Base-by-base conservation (phyloP, 768 basidiomycete species). In the Hirschioporus abietinus region DNA sequence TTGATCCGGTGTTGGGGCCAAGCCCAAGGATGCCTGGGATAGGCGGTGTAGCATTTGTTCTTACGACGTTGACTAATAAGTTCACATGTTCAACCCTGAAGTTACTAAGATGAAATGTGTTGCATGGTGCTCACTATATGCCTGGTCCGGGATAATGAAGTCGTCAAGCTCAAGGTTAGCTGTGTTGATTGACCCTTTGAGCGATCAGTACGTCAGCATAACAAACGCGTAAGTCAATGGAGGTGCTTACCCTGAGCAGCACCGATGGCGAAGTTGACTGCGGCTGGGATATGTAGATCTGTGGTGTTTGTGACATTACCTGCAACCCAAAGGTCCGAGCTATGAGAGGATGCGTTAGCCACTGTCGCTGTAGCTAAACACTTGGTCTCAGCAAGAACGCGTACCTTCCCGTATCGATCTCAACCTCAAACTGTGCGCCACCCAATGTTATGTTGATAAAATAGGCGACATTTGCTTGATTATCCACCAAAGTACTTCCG, bases 321-420 rank as follows among this genome's bases (percentile, higher is more conserved):
- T 34, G 69, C 64, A 18, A 75, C 68, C 71, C 71, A 74, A 20
- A 74, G 65, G 67, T 74, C 73, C n/a, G 72, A 64, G 58, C 67
- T 67, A 10, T 61, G 17, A 15, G 60, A 25, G 60, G 20, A 34
- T 30, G 30, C 30, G 30, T 30, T 30, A 30, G 8, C 8, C 2
- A 9, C 15, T 25, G 25, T 34, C 24, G 24, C 26, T 58, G 24
- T 35, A 30, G 15, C 30, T 12, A 25, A 6, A n/a, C 2, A 18
- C 8, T 18, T 58, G 3, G 36, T 25, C 25, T 18, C 15, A 25
- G 36, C 18, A 35, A 67, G 42, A 52, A 52, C 4, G 42, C 20
- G 20, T 5, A 52, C 72, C 70, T 72, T 52, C 73, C 74, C 1
- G 73, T 74, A 52, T 75, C 73, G 58, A 75, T 71, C 26, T 65